These are phyloP conservation scores for Myriangium duriaei DNA, from an alignment of 2,329 filamentous ascomycete genomes.

Conservation along the genomic window DNA sequence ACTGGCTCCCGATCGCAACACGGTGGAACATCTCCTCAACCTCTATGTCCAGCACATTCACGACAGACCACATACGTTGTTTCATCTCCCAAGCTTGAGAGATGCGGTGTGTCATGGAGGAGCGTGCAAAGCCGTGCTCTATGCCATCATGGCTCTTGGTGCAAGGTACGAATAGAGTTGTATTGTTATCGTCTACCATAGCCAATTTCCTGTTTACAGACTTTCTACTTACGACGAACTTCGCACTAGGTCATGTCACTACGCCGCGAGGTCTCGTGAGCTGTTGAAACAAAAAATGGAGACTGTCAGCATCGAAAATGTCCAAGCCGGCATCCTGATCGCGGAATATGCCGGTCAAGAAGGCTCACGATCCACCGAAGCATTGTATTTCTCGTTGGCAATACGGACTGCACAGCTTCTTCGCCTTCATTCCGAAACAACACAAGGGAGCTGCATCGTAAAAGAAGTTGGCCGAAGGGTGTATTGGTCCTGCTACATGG, in stretches of 20 bases:
- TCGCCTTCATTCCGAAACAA: not conserved
- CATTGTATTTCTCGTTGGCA: not conserved
- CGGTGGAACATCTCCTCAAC: not conserved
- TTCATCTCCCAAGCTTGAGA: not conserved
- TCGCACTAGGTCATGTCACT: no score
- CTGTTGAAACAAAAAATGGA: not conserved
- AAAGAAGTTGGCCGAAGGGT: not conserved
- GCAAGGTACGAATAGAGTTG: no score
- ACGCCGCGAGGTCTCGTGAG: not conserved
- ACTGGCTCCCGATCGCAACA: no score
- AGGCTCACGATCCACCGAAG: not conserved
- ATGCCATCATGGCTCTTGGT: not conserved
- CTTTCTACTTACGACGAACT: no score
- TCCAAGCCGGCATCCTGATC: constrained; percentile 3
- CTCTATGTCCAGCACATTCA: constrained; percentile 2
- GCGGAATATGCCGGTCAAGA: not conserved
- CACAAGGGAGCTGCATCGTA: not conserved
- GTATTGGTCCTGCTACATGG: constrained; percentile 3
- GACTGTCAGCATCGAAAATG: not conserved
- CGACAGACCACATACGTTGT: constrained; percentile 3
- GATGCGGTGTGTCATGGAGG: not conserved
- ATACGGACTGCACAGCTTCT: not conserved
- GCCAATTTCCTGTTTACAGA: no score
- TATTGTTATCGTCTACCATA: no score
- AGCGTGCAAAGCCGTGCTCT: not conserved